A percentile compares a stretch with the other conserved stretches of the same genome.
These are phyloP conservation scores for Zygosaccharomyces sapae DNA, from an alignment of 1,139 yeast genomes.

Conservation along the genomic window DNA sequence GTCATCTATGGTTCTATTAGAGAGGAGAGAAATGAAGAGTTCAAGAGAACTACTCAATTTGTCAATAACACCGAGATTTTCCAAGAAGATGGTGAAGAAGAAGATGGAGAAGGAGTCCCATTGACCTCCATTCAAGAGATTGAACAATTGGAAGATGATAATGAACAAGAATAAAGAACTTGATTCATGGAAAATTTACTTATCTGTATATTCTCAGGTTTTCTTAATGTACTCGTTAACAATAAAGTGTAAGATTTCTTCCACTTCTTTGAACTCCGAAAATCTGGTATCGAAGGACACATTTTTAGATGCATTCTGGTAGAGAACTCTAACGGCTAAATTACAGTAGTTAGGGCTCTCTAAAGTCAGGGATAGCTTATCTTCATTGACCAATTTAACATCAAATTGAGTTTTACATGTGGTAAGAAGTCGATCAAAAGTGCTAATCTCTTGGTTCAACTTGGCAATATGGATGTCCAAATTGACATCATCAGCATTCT, in stretches of 20 bases:
- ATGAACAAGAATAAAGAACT: not conserved
- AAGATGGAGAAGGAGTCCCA: slow-evolving; percentile 5
- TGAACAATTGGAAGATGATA: slow-evolving; percentile 11
- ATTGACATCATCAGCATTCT: not conserved
- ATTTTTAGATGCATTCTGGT: slow-evolving; percentile 10
- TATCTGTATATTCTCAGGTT: slow-evolving; percentile 1
- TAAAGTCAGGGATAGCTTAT: slow-evolving; percentile 20
- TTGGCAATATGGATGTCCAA: slow-evolving; percentile 24
- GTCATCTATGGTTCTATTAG: slow-evolving; percentile 58
- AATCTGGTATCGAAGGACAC: slow-evolving; percentile 29
- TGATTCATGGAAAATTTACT: not conserved
- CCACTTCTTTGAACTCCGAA: slow-evolving; percentile 35
- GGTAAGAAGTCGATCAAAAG: slow-evolving; percentile 25
- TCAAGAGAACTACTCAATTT: slow-evolving; percentile 21
- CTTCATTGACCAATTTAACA: slow-evolving; percentile 18
- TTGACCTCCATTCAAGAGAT: slow-evolving; percentile 16
- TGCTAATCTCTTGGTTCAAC: slow-evolving; percentile 25
- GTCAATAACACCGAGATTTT: slow-evolving; percentile 12
- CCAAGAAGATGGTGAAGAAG: slow-evolving; percentile 13
- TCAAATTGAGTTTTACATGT: slow-evolving; percentile 25
- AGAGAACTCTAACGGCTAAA: slow-evolving; percentile 27
- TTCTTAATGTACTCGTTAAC: slow-evolving; percentile 27
- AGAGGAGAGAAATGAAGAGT: slow-evolving; percentile 48
- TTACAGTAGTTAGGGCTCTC: slow-evolving; percentile 35
- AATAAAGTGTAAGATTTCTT: slow-evolving; percentile 35